A percentile compares a stretch with the other conserved stretches of the same genome.
phyloP scores from a whole-genome alignment of 2,329 filamentous ascomycete genomes.

The Bipolaris cookei region DNA sequence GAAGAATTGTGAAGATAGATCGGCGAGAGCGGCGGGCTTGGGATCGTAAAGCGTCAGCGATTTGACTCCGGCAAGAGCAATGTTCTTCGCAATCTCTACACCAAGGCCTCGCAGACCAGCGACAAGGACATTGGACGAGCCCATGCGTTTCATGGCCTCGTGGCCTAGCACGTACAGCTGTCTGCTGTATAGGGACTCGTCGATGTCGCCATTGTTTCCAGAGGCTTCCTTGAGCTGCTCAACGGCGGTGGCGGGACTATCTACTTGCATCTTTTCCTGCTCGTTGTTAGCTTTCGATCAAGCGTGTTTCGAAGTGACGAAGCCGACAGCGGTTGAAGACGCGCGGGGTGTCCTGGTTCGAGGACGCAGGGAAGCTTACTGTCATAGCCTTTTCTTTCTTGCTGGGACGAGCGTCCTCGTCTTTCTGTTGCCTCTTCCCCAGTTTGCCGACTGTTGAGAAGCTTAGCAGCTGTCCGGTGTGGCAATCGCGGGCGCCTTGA shows the following conservation, averaged over 20 bases:
- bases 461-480: slow-evolving; percentile 32
- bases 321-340: slow-evolving; percentile 5
- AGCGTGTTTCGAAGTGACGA: slow-evolving; percentile 3
- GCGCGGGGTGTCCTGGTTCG: background rate
- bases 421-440: slow-evolving; percentile 51
- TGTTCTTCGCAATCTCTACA: slow-evolving; percentile 98
- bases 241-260: slow-evolving; percentile 63
- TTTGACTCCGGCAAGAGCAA: slow-evolving; percentile 97
- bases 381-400: slow-evolving; percentile 54
- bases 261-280: slow-evolving; percentile 68
- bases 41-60: slow-evolving; percentile 94
- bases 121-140: slow-evolving; percentile 90
- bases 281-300: slow-evolving; percentile 13
- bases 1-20: slow-evolving; percentile 98
- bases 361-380: slow-evolving; percentile 36
- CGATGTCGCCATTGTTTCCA: slow-evolving; percentile 63
- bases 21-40: slow-evolving; percentile 78
- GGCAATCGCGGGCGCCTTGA: slow-evolving; percentile 22
- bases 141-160: slow-evolving; percentile 97
- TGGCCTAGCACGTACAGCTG: slow-evolving; percentile 76
- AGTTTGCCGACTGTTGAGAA: slow-evolving; percentile 48
- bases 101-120: slow-evolving; percentile 92
- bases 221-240: slow-evolving; percentile 63
- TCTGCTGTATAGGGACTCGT: slow-evolving; percentile 71
- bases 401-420: slow-evolving; percentile 48